A percentile compares a stretch with the other conserved stretches of the same genome.
Evolutionary conservation across 768 basidiomycete genomes (phyloP).

Genomic region (Russula ochroleuca): DNA sequence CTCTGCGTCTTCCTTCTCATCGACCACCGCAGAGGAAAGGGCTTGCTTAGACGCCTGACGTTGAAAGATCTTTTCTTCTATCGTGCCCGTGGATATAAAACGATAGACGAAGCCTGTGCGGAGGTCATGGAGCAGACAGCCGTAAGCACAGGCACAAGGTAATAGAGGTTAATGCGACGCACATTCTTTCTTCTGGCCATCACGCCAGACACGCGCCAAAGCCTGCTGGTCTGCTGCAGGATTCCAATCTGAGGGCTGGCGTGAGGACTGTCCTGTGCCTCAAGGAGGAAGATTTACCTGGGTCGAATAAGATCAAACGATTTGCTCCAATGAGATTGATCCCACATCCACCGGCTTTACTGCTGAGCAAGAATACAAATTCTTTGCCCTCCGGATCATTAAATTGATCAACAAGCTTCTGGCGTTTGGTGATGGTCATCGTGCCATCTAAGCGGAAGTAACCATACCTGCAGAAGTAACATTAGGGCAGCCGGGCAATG

Average conservation of each 20-base stretch:
- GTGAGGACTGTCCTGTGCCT: conserved; percentile 6
- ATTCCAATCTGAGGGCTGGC: conserved; percentile 73
- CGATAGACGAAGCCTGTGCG: conserved; percentile 90
- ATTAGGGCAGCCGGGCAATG: conserved; percentile 13
- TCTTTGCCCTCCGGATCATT: conserved; percentile 91
- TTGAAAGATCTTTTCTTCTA: conserved; percentile 99
- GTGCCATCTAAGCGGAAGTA: conserved; percentile 93
- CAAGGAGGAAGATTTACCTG: conserved; percentile 48
- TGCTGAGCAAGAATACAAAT: conserved; percentile 90
- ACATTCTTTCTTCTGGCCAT: conserved; percentile 99
- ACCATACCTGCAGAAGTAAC: conserved; percentile 58
- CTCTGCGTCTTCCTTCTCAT: conserved; percentile 93
- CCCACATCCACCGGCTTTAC: conserved; percentile 93
- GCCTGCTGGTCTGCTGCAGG: conserved; percentile 98
- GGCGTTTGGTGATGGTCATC: conserved; percentile 86
- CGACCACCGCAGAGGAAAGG: conserved; percentile 95
- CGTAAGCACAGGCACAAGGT: background rate
- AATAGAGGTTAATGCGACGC: conserved; percentile 31
- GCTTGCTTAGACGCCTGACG: conserved; percentile 95
- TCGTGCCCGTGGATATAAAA: conserved; percentile 94
- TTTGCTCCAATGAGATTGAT: conserved; percentile 98
- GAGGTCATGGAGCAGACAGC: conserved; percentile 7
- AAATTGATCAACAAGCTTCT: conserved; percentile 95
- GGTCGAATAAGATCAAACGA: conserved; percentile 91
- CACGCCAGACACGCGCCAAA: conserved; percentile 97